Base-by-base conservation (phyloP, 2,329 filamentous ascomycete genomes). In the Anisogramma anomala region DNA sequence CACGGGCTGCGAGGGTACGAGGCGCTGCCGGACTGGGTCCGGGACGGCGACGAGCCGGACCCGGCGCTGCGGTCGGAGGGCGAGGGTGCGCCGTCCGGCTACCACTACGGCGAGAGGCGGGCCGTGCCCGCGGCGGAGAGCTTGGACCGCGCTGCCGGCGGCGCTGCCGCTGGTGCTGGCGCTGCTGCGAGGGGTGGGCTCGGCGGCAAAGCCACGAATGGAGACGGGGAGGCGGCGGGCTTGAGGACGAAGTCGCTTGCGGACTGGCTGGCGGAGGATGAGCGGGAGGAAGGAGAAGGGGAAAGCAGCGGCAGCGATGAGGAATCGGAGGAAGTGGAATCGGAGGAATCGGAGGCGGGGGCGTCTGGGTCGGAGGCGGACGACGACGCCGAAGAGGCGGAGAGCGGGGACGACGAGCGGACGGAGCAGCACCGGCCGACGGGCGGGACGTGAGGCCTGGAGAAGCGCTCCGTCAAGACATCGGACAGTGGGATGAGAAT, bases 211-310 rank as follows among this genome's bases (percentile, higher is more conserved):
- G 3, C 33, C 6, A 59, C 63, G 11, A 79, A 79, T 53, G 74
- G 65, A 1, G 49, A 54, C 13, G 60, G 63, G 4, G 78, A 78
- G 36, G 17, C 34, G 7, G 67, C 34, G 7, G 67, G 61, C 9
- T 58, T 68, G 1, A 70, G 71, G 38, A 76, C 77, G 30, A 94
- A 94, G 71, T 85, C 81, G 15, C 64, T 98, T 48, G 87, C 96
- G 64, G 86, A 94, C 58, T 96, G 91, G 88, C 67, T 96, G 42
- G 86, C 81, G 4, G 83, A 86, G 54, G 77, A 76, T 32, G 74
- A 77, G 13, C 69, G 67, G 20, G 71, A 69, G n/a, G 74, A 69
- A 2, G 72, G 72, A 9, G 67, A 69, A 8, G 69, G 72, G 18
- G 69, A 67, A 5, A 65, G 67, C 8, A 61, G 63, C 5, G 65